Evolutionary conservation across 2,329 filamentous ascomycete species (phyloP).

Genomic region (Pyrenophora seminiperda): DNA sequence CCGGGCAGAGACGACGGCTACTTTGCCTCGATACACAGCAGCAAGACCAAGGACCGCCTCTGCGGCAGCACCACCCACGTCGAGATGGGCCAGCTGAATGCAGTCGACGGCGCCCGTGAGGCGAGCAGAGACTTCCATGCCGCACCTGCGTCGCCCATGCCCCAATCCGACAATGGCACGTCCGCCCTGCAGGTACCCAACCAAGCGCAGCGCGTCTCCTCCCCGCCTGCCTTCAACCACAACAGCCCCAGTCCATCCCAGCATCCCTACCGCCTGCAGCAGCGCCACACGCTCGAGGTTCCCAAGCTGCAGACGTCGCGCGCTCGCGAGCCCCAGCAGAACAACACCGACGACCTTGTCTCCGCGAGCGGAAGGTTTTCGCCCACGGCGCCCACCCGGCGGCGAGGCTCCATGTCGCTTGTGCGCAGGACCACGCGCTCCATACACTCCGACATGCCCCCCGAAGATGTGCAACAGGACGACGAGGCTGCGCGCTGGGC

Average conservation of each 20-base stretch:
- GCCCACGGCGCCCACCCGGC: conserved; percentile 65
- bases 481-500: conserved; percentile 92
- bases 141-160: conserved; percentile 21
- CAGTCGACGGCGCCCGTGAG: conserved; percentile 35
- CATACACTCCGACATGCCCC: conserved; percentile 79
- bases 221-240: conserved; percentile 63
- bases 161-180: conserved; percentile 27
- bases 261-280: conserved; percentile 66
- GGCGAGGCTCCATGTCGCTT: conserved; percentile 82
- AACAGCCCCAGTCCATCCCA: conserved; percentile 57
- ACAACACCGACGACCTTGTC: conserved; percentile 62
- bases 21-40: conserved; percentile 49
- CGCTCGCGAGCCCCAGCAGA: conserved; percentile 65
- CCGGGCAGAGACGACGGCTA: conserved; percentile 53
- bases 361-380: conserved; percentile 83
- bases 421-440: conserved; percentile 82
- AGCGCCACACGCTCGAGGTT: conserved; percentile 87
- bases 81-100: conserved; percentile 40
- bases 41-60: conserved; percentile 39
- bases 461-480: conserved; percentile 83
- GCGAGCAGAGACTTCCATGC: conserved; percentile 35
- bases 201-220: conserved; percentile 61
- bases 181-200: conserved; percentile 47
- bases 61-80: conserved; percentile 44
- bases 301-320: conserved; percentile 69